Evolutionary conservation across 106 monocot genomes (phyloP), one percentile per base, ranked within the genome.

Genomic region (Acorus gramineus): DNA sequence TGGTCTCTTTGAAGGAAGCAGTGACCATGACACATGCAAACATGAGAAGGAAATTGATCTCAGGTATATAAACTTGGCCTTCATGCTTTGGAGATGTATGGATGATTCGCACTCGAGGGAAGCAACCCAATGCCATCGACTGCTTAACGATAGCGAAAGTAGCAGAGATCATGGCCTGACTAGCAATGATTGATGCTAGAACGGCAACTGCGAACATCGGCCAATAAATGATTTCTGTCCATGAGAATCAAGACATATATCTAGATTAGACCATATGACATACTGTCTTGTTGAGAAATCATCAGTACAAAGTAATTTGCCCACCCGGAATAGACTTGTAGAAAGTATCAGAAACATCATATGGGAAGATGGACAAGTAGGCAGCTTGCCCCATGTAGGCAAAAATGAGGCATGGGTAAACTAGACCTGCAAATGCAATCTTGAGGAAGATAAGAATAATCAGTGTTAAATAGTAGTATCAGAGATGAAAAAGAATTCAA

Each of bases 371-470:
- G 28, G 76, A 73, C 6, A 84, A 66, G 61, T 84, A 84, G 6
- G 84, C 79, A 59, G 80, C 79, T 80, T 84, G 84, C 5, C 84
- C 84, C 44, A 80, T 58, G 59, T 84, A 84, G 62, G 84, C 84
- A 44, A 60, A 77, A 28, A 84, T 60, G 54, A 84, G 66, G 62
- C 80, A 84, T 28, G 84, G 84, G 43, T 80, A 77, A 3, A 80
- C 76, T n/a, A 84, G 56, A 69, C 71, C 80, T n/a, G 82, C 60
- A 72, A 86, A 82, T 11, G 78, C 81, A 72, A 85, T 70, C 85
- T 85, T 45, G 6, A 77, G 44, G 44, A 42, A n/a, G 50, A 68
- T 61, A 61, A 46, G 46, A 49, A 11, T 4, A 58, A 43, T 53
- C n/a, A 28, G 9, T 5, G 51, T 7, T 49, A 5, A 44, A 42